phyloP scores from a whole-genome alignment of 176 grass and related monocot species.

The Triticum timopheevii region DNA sequence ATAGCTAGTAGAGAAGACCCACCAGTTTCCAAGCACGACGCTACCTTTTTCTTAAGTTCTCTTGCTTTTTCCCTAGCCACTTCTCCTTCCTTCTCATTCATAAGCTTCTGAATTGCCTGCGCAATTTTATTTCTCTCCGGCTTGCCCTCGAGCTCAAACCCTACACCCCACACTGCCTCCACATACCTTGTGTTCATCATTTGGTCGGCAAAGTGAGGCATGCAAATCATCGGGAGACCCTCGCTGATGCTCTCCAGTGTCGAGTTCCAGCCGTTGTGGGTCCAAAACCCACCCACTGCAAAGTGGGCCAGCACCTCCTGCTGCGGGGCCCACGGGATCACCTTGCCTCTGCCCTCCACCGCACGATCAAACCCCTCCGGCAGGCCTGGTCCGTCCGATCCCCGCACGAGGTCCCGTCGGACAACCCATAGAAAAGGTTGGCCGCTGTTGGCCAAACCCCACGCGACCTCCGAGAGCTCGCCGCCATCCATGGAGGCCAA shows the following conservation, averaged over 20 bases:
- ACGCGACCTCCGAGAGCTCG: slow-evolving; percentile 22
- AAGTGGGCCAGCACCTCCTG: slow-evolving; percentile 27
- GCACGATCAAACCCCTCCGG: neutral
- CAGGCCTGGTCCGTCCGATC: neutral
- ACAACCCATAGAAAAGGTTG: slow-evolving; percentile 43
- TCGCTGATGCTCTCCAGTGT: slow-evolving; percentile 23
- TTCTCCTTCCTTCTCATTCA: slow-evolving; percentile 17
- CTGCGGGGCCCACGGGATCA: slow-evolving; percentile 48
- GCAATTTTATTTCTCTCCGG: neutral
- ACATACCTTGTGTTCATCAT: slow-evolving; percentile 36
- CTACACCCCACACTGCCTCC: slow-evolving; percentile 13
- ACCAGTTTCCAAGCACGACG: neutral
- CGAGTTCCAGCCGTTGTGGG: slow-evolving; percentile 45
- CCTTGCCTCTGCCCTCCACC: neutral
- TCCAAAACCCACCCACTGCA: slow-evolving; percentile 36
- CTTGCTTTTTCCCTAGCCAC: slow-evolving; percentile 15
- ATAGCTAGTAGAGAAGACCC: neutral
- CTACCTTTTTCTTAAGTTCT: neutral
- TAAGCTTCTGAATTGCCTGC: neutral
- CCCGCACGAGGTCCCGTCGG: neutral
- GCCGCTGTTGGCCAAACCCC: slow-evolving; percentile 16
- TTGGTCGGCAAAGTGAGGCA: slow-evolving; percentile 26
- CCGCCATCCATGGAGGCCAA: neutral
- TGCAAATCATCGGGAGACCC: slow-evolving; percentile 37
- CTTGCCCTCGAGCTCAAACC: slow-evolving; percentile 29